phyloP scores from a whole-genome alignment of 2,329 filamentous ascomycete species.

The Curvularia lunata region DNA sequence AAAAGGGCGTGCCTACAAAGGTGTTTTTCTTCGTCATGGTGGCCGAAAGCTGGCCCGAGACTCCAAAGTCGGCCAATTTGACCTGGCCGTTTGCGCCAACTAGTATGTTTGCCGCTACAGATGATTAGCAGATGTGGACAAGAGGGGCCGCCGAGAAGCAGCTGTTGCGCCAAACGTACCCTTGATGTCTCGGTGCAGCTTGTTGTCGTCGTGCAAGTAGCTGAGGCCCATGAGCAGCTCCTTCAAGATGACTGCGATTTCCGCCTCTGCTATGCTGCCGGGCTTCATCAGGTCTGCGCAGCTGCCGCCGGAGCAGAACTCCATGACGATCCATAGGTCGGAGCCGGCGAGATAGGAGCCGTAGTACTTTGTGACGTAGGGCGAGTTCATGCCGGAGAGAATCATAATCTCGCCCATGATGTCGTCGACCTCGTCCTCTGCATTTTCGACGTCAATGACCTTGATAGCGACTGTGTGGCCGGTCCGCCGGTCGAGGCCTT shows the following conservation, averaged over 20 bases:
- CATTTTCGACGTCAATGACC: slow-evolving; percentile 97
- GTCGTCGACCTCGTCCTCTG: slow-evolving; percentile 98
- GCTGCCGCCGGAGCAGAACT: slow-evolving; percentile 96
- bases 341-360: slow-evolving; percentile 96
- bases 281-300: slow-evolving; percentile 96
- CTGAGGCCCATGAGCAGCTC: slow-evolving; percentile 89
- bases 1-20: slow-evolving; percentile 97
- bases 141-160: not conserved
- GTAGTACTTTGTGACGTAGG: slow-evolving; percentile 97
- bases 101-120: slow-evolving; percentile 87
- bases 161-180: slow-evolving; percentile 59
- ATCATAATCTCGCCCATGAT: slow-evolving; percentile 99
- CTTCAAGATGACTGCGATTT: slow-evolving; percentile 93
- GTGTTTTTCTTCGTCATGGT: slow-evolving; percentile 99
- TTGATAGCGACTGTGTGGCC: slow-evolving; percentile 97
- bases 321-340: slow-evolving; percentile 99
- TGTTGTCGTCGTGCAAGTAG: slow-evolving; percentile 94
- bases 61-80: slow-evolving; percentile 95
- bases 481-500: slow-evolving; percentile 93
- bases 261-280: slow-evolving; percentile 87
- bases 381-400: slow-evolving; percentile 91
- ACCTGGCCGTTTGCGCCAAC: slow-evolving; percentile 91
- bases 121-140: slow-evolving; percentile 12
- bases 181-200: slow-evolving; percentile 95
- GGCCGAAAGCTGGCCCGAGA: slow-evolving; percentile 92